Evolutionary conservation across 352 stramenopile species (phyloP).

Genomic region (Aphanomyces stellatus): DNA sequence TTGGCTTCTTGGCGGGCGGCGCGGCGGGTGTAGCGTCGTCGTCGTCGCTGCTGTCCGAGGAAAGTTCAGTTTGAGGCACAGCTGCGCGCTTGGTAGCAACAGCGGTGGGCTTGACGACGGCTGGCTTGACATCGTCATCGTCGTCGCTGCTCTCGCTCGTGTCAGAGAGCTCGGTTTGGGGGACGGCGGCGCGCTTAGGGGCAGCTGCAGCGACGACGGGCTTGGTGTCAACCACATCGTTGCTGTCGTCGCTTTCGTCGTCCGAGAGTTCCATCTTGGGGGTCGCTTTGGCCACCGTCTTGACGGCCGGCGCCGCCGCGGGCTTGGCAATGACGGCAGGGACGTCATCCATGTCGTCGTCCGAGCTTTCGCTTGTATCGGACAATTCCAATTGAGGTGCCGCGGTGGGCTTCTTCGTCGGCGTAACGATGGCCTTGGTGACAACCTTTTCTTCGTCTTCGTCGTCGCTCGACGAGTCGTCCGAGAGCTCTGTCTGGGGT

Average conservation of each 20-base stretch:
- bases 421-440: too few species aligned
- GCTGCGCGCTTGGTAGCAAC: background rate
- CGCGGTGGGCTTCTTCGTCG: background rate
- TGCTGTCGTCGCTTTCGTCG: background rate
- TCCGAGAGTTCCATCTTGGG: background rate
- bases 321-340: background rate
- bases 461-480: background rate
- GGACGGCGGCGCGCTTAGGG: too few species aligned
- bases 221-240: too few species aligned
- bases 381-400: background rate
- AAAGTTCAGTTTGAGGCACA: background rate
- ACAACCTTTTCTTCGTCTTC: too few species aligned
- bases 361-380: background rate
- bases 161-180: background rate
- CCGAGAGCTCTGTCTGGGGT: background rate
- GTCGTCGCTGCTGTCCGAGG: background rate
- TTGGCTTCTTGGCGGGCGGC: background rate
- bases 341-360: background rate
- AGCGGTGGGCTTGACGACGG: background rate
- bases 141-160: slow-evolving; percentile 9
- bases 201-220: too few species aligned
- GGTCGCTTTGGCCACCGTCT: background rate
- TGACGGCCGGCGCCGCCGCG: background rate
- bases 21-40: background rate
- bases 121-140: background rate